Conservation (phyloP, 2,329 filamentous ascomycete species). For the Hirsutella rhossiliensis region DNA sequence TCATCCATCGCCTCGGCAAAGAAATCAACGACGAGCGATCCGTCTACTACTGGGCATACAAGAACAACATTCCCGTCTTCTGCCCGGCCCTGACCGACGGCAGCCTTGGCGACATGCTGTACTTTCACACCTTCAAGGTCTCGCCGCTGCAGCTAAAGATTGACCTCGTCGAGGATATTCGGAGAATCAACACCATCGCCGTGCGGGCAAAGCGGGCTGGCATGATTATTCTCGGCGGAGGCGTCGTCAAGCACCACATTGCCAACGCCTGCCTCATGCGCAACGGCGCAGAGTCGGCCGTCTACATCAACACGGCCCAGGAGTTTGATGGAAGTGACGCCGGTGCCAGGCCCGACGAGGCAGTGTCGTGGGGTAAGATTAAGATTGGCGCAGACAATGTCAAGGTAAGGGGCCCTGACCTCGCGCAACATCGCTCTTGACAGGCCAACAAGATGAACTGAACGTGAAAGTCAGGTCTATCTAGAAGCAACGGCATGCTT, state of each 20-base stretch:
- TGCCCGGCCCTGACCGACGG: constrained; percentile 94
- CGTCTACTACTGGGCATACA: constrained; percentile 95
- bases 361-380: constrained; percentile 98
- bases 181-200: constrained; percentile 82
- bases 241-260: constrained; percentile 96
- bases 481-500: constrained; percentile 54
- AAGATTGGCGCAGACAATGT: constrained; percentile 78
- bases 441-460: not conserved
- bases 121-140: constrained; percentile 92
- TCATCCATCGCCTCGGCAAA: constrained; percentile 79
- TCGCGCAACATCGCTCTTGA: not conserved
- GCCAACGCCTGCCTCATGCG: constrained; percentile 96
- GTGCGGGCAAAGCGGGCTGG: constrained; percentile 79
- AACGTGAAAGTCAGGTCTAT: constrained; percentile 37
- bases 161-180: constrained; percentile 89
- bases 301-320: constrained; percentile 95
- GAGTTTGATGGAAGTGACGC: constrained; percentile 98
- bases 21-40: constrained; percentile 90
- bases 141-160: constrained; percentile 72
- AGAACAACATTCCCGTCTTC: constrained; percentile 94
- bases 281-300: constrained; percentile 91
- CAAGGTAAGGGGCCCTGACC: constrained; percentile 47
- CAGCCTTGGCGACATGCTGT: constrained; percentile 93
- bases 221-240: constrained; percentile 92
- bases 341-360: constrained; percentile 87